Percentiles rank a stretch among this genome's conserved stretches.
Evolutionary conservation across 2,329 filamentous ascomycete species (phyloP).

Genomic region (Aspergillus japonicus): DNA sequence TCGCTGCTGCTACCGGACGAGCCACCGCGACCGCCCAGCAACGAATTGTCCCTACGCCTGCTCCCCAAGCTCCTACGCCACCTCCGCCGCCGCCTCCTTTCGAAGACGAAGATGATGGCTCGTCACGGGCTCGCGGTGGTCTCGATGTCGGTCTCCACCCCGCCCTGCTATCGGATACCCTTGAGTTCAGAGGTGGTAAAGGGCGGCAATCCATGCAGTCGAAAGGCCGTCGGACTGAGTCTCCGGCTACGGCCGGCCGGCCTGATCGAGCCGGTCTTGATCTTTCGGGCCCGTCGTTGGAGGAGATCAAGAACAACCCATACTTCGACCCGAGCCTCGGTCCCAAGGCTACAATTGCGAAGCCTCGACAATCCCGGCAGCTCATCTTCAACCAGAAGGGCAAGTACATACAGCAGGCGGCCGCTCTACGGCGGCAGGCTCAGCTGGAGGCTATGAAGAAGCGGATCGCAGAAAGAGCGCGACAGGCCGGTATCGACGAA

Average conservation of each 20-base stretch:
- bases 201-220: constrained; percentile 47
- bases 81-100: constrained; percentile 44
- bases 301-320: constrained; percentile 68
- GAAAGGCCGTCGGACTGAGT: constrained; percentile 55
- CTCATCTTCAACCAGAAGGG: constrained; percentile 92
- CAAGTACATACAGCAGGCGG: constrained; percentile 94
- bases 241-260: constrained; percentile 37
- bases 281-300: constrained; percentile 56
- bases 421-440: constrained; percentile 81
- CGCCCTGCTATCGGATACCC: constrained; percentile 59
- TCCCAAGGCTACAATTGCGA: constrained; percentile 57
- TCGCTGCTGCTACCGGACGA: constrained; percentile 68
- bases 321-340: constrained; percentile 74
- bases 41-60: constrained; percentile 36
- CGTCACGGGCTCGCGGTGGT: constrained; percentile 60
- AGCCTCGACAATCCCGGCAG: constrained; percentile 68
- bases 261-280: constrained; percentile 53
- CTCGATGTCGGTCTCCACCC: constrained; percentile 76
- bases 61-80: constrained; percentile 37
- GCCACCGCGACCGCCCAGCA: constrained; percentile 43
- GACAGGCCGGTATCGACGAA: constrained; percentile 91
- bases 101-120: constrained; percentile 53
- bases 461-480: constrained; percentile 80
- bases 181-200: constrained; percentile 45
- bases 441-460: constrained; percentile 93